phyloP scores from a whole-genome alignment of 495 filamentous ascomycete genomes.

The Aspergillus coremiiformis region DNA sequence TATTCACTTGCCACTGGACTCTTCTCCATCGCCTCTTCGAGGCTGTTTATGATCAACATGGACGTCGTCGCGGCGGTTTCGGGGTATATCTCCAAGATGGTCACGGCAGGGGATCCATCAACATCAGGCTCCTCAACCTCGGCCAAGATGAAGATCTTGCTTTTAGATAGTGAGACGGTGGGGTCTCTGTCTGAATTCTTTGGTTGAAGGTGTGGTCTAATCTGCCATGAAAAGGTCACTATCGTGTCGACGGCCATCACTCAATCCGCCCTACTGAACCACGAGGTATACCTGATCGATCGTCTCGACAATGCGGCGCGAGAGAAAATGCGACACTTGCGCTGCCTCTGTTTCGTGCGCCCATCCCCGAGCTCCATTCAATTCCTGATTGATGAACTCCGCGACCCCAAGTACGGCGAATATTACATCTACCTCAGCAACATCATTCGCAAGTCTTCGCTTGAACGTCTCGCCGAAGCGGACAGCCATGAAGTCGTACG shows the following conservation, averaged over 20 bases:
- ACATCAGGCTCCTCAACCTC: slow-evolving; percentile 58
- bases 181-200: slow-evolving; percentile 20
- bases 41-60: no score
- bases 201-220: slow-evolving; percentile 14
- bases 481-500: slow-evolving; percentile 96
- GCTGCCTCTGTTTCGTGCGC: slow-evolving; percentile 87
- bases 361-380: slow-evolving; percentile 89
- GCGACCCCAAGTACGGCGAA: slow-evolving; percentile 96
- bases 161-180: slow-evolving; percentile 91
- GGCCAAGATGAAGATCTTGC: slow-evolving; percentile 96
- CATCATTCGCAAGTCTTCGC: slow-evolving; percentile 89
- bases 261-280: slow-evolving; percentile 89
- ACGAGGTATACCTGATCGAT: slow-evolving; percentile 96
- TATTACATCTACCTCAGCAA: slow-evolving; percentile 98
- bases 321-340: slow-evolving; percentile 96
- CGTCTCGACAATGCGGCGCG: slow-evolving; percentile 83
- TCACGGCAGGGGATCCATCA: slow-evolving; percentile 70
- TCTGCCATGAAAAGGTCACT: slow-evolving; percentile 48
- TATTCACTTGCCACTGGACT: no score
- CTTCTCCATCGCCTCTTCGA: no score
- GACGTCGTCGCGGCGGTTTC: slow-evolving; percentile 88
- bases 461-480: slow-evolving; percentile 93
- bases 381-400: slow-evolving; percentile 86
- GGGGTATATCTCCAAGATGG: slow-evolving; percentile 96
- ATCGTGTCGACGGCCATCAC: slow-evolving; percentile 93